phyloP scores from a whole-genome alignment of 768 basidiomycete genomes.

The Auricularia heimuer region DNA sequence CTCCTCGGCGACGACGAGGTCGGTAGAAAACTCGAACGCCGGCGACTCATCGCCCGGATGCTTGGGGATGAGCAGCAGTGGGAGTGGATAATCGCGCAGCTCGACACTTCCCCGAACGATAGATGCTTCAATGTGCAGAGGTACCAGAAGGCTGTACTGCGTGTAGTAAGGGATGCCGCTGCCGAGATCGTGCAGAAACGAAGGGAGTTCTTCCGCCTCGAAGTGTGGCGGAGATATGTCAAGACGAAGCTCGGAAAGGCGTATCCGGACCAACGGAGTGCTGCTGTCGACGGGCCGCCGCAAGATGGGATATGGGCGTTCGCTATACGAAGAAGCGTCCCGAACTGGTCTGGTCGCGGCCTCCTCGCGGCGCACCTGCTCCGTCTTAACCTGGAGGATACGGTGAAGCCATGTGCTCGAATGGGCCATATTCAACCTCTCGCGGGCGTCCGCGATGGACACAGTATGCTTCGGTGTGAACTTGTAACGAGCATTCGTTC shows the following conservation, averaged over 20 bases:
- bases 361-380: conserved; percentile 42
- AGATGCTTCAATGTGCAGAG: conserved; percentile 66
- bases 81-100: conserved; percentile 83
- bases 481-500: conserved; percentile 42
- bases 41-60: conserved; percentile 27
- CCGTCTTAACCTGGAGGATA: conserved; percentile 33
- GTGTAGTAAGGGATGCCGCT: conserved; percentile 58
- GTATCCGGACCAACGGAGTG: conserved; percentile 65
- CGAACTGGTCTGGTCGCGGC: conserved; percentile 9
- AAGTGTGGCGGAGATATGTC: conserved; percentile 53
- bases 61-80: conserved; percentile 64
- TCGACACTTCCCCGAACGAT: conserved; percentile 49
- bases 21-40: conserved; percentile 58
- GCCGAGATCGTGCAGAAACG: conserved; percentile 61
- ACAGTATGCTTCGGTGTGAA: conserved; percentile 59
- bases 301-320: not conserved
- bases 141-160: conserved; percentile 69
- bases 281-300: conserved; percentile 6
- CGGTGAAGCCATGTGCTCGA: conserved; percentile 64
- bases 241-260: conserved; percentile 50
- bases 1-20: conserved; percentile 83
- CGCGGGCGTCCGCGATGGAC: conserved; percentile 59
- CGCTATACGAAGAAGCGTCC: not conserved
- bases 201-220: conserved; percentile 38
- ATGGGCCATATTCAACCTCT: conserved; percentile 58